phyloP scores from a whole-genome alignment of 2,329 filamentous ascomycete genomes.

The Neopestalotiopsis sp. region DNA sequence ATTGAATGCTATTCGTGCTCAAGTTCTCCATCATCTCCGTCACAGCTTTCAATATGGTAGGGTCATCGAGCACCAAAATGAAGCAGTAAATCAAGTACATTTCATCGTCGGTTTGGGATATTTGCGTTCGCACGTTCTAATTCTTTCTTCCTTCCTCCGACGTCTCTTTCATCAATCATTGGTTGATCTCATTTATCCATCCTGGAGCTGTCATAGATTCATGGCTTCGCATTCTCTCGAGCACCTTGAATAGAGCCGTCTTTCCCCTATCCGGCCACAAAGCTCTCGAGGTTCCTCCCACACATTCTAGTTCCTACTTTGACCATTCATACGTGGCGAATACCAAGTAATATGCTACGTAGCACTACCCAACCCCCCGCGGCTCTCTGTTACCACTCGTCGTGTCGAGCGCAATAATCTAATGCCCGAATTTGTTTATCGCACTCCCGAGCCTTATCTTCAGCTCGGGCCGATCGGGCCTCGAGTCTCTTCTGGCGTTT shows the following conservation, averaged over 20 bases:
- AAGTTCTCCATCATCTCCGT: neutral
- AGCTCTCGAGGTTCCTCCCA: neutral
- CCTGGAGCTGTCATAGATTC: conserved; percentile 18
- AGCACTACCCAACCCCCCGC: neutral
- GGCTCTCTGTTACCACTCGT: neutral
- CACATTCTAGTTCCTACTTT: conserved; percentile 6
- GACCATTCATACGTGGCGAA: neutral
- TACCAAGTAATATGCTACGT: neutral
- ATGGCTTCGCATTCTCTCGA: conserved; percentile 12
- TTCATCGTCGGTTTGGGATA: conserved; percentile 13
- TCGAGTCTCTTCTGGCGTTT: too few species aligned
- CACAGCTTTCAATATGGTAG: neutral
- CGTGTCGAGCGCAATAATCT: neutral
- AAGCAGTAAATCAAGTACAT: conserved; percentile 3
- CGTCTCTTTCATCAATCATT: conserved; percentile 2
- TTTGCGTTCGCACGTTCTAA: conserved; percentile 31
- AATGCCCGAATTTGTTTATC: neutral
- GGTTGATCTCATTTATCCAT: neutral
- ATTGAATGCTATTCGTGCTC: too few species aligned
- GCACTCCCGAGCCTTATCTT: too few species aligned
- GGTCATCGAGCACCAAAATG: too few species aligned
- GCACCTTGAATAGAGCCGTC: neutral
- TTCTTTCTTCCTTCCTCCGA: conserved; percentile 23
- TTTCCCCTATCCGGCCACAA: conserved; percentile 12
- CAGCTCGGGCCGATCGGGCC: too few species aligned